A percentile compares a stretch with the other conserved stretches of the same genome.
These are phyloP conservation scores for Inonotus hispidus DNA, from an alignment of 1,284 basidiomycete genomes.

Conservation along the genomic window DNA sequence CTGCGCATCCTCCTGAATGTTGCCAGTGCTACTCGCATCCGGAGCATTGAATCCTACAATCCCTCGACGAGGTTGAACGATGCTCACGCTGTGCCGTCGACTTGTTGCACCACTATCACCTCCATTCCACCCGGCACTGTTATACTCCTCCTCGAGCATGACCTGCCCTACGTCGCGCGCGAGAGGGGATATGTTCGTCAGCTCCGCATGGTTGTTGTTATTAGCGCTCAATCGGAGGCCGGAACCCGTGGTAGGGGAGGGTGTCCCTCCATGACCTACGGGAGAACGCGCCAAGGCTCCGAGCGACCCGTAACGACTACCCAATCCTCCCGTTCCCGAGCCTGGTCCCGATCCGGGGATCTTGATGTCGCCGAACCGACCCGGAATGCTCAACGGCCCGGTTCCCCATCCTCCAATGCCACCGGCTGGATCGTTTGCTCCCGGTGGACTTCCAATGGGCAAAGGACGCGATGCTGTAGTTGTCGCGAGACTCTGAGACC, in stretches of 20 bases:
- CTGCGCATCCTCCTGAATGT: slow-evolving; percentile 34
- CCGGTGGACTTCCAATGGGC: slow-evolving; percentile 37
- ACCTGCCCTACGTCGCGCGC: slow-evolving; percentile 74
- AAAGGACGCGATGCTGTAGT: slow-evolving; percentile 36
- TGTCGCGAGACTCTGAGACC: slow-evolving; percentile 69
- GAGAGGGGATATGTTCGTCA: slow-evolving; percentile 77
- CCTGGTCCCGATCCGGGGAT: slow-evolving; percentile 32
- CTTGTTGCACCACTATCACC: slow-evolving; percentile 75
- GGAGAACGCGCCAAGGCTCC: slow-evolving; percentile 51
- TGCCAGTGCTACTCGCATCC: not conserved
- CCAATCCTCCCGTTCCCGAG: slow-evolving; percentile 16
- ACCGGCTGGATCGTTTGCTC: slow-evolving; percentile 18
- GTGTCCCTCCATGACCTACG: slow-evolving; percentile 29
- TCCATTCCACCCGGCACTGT: slow-evolving; percentile 33
- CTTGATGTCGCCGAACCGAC: slow-evolving; percentile 54
- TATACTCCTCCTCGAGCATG: slow-evolving; percentile 52
- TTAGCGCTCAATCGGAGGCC: slow-evolving; percentile 35
- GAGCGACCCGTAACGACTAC: slow-evolving; percentile 59
- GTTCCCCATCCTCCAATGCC: slow-evolving; percentile 39
- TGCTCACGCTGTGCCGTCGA: slow-evolving; percentile 79
- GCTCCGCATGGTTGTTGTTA: slow-evolving; percentile 32
- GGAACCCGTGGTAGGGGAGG: slow-evolving; percentile 32
- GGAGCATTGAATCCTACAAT: slow-evolving; percentile 64
- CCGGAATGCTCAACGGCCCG: slow-evolving; percentile 50
- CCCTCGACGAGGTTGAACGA: slow-evolving; percentile 69